phyloP scores from a whole-genome alignment of 331 rosid species.

The Acacia pycnantha region DNA sequence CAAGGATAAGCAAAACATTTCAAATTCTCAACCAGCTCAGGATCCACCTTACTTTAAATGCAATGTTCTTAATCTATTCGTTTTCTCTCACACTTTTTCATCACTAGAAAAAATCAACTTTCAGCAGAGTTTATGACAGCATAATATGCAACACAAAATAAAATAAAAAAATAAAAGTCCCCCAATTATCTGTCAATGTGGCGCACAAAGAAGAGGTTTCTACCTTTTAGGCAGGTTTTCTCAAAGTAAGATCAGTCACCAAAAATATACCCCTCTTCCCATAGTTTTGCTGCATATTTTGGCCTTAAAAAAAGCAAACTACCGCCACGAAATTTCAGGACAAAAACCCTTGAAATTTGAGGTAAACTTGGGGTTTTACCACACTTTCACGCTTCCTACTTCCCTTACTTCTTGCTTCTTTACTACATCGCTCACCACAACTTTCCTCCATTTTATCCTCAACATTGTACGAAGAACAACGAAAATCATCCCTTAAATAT shows the following conservation, averaged over 20 bases:
- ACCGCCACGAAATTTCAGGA: not conserved
- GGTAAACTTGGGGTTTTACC: not conserved
- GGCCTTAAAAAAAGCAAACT: not conserved
- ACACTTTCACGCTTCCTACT: not conserved
- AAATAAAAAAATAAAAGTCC: not conserved
- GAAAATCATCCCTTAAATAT: not conserved
- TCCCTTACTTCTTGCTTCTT: too few relatives aligned
- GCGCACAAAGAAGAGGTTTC: not conserved
- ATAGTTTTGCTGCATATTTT: not conserved
- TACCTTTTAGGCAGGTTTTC: not conserved
- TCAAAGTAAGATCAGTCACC: too few relatives aligned
- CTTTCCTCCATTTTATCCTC: not conserved
- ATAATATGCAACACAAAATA: not conserved
- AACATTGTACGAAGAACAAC: not conserved
- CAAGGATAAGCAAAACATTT: not conserved
- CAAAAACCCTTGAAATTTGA: not conserved
- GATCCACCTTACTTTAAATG: not conserved
- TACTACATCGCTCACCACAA: not conserved
- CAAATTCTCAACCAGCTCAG: not conserved
- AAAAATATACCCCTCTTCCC: not conserved
- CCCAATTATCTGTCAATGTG: not conserved
- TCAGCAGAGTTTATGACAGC: not conserved
- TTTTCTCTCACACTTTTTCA: not conserved
- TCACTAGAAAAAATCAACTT: not conserved
- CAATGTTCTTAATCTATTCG: not conserved